Percentiles rank a stretch among this genome's conserved stretches.
Conservation (phyloP, 2,329 filamentous ascomycete genomes). For the Aspergillus ochraceus region DNA sequence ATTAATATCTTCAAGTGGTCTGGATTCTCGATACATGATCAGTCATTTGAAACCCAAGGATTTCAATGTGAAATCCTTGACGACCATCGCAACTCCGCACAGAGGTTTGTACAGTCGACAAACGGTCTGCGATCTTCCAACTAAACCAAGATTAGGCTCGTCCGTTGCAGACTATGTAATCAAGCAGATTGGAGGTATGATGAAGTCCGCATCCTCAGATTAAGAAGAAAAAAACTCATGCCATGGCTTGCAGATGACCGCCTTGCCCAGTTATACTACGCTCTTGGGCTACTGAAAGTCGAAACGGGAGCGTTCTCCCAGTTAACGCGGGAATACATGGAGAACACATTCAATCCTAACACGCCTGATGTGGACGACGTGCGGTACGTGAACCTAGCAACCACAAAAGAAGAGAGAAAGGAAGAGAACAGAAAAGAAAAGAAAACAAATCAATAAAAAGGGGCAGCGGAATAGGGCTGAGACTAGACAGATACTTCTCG, state of each 20-base stretch:
- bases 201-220: not conserved
- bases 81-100: conserved; percentile 64
- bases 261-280: conserved; percentile 56
- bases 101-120: conserved; percentile 38
- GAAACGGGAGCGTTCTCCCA: conserved; percentile 64
- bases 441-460: not conserved
- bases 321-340: conserved; percentile 60
- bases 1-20: conserved; percentile 48
- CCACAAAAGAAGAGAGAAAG: no score
- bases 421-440: no score
- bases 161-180: conserved; percentile 64
- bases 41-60: conserved; percentile 58
- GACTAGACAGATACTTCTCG: conserved; percentile 54
- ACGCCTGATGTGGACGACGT: conserved; percentile 57
- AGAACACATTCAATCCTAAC: conserved; percentile 58
- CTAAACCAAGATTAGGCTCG: conserved; percentile 44
- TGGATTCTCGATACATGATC: conserved; percentile 66
- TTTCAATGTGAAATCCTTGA: conserved; percentile 73
- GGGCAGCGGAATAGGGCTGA: conserved; percentile 6
- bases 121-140: not conserved
- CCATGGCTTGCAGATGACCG: conserved; percentile 48
- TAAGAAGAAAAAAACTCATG: conserved; percentile 1
- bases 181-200: conserved; percentile 55
- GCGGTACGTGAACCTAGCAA: conserved; percentile 33
- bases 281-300: conserved; percentile 55